phyloP scores from a whole-genome alignment of 176 grass and related monocot genomes.

The Oryza nivara region DNA sequence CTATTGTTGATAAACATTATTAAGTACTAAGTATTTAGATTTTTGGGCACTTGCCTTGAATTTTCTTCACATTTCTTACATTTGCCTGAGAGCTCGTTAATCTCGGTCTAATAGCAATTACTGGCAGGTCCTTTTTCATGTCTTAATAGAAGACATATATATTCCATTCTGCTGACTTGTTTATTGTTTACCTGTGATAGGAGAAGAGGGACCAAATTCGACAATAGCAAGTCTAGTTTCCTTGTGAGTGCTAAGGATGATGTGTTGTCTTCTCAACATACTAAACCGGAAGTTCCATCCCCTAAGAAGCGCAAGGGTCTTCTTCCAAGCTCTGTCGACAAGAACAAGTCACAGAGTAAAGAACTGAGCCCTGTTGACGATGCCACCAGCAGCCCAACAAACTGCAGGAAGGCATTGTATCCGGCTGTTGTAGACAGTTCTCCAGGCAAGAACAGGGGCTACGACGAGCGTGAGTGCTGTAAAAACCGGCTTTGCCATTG shows the following conservation, averaged over 20 bases:
- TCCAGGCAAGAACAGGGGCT: slow-evolving; percentile 34
- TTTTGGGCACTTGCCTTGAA: slow-evolving; percentile 9
- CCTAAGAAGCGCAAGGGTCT: slow-evolving; percentile 75
- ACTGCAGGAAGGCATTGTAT: slow-evolving; percentile 14
- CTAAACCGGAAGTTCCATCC: slow-evolving; percentile 57
- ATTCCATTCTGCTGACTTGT: slow-evolving; percentile 21
- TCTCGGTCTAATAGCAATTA: background rate
- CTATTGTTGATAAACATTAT: background rate
- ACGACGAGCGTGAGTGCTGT: slow-evolving; percentile 20
- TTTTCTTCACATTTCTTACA: slow-evolving; percentile 8
- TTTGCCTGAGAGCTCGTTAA: background rate
- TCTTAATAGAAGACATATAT: background rate
- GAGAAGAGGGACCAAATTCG: slow-evolving; percentile 49
- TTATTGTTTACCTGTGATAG: slow-evolving; percentile 37
- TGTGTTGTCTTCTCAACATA: slow-evolving; percentile 36
- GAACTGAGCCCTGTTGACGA: slow-evolving; percentile 30
- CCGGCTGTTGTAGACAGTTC: slow-evolving; percentile 30
- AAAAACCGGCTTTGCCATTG: slow-evolving; percentile 31
- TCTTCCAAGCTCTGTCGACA: slow-evolving; percentile 51
- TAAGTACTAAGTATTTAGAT: background rate
- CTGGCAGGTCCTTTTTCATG: background rate
- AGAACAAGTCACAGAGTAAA: slow-evolving; percentile 41
- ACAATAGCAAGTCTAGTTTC: slow-evolving; percentile 52
- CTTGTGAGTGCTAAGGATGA: slow-evolving; percentile 32
- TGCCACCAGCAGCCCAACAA: slow-evolving; percentile 15